Base-by-base conservation (phyloP, 768 basidiomycete genomes). In the Hygrocybe punicea region DNA sequence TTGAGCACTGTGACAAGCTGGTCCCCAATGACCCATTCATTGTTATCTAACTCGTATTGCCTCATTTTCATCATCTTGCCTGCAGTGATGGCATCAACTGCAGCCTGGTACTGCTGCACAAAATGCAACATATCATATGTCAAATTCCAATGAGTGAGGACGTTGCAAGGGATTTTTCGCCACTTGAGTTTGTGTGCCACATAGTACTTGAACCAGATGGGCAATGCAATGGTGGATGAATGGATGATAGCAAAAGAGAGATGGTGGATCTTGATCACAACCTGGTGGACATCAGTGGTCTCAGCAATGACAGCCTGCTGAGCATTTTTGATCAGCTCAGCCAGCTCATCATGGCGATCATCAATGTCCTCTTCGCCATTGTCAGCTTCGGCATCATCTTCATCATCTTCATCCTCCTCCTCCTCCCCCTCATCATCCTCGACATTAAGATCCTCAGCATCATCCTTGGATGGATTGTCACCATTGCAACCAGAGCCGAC, bases 381-480 rank as follows among this genome's bases (percentile, higher is more conserved):
- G 16, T 11, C 19, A 45, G 36, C 39, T 37, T 23, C 33, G 29
- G 29, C 4, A 29, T 29, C 29, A 29, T 29, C 8, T 29, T 29
- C 29, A 3, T 44, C 40, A 6, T 29, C 23, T 21, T 25, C 50
- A 29, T 51, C 44, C 1, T n/a, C 47, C 37, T 59, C 51, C 23
- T 49, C 58, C 6, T 48, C 54, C 34, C 42, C 47, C 13, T 57
- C 58, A 1, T 63, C 52, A 8, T 58, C 58, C 9, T 34, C 39
- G 16, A 60, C 56, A 4, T 16, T 29, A 10, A n/a, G 21, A 13
- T 16, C 48, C 8, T 49, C 48, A 2, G 10, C 25, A 19, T 33
- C 48, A 2, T 9, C 4, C 36, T 21, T 4, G n/a, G 17, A 40
- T 8, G 29, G 29, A 7, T 53, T 23, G 10, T 52, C 25, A 9